Percentiles rank a stretch among this genome's conserved stretches.
These are phyloP conservation scores for Aaosphaeria arxii DNA, from an alignment of 2,329 filamentous ascomycete species.

Conservation along the genomic window DNA sequence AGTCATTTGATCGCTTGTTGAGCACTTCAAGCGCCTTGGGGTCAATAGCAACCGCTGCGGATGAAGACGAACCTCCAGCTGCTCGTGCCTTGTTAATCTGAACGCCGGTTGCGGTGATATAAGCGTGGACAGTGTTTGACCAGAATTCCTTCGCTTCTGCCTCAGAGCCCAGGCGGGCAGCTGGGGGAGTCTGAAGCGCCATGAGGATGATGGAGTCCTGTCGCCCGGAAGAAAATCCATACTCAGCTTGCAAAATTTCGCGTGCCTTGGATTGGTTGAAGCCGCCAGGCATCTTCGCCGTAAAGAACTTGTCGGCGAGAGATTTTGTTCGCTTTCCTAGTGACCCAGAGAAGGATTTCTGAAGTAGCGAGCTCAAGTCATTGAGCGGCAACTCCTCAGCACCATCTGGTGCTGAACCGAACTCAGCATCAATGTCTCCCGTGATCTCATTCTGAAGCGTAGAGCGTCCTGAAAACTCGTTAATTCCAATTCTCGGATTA, in stretches of 20 bases:
- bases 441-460: constrained; percentile 47
- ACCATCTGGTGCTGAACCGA: constrained; percentile 40
- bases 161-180: constrained; percentile 7
- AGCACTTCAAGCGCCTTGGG: constrained; percentile 10
- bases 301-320: constrained; percentile 9
- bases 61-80: constrained; percentile 3
- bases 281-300: constrained; percentile 11
- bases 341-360: constrained; percentile 25
- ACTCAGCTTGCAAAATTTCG: constrained; percentile 6
- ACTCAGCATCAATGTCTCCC: constrained; percentile 42
- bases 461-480: constrained; percentile 26
- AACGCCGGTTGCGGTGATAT: constrained; percentile 7
- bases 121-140: constrained; percentile 4
- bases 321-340: constrained; percentile 25
- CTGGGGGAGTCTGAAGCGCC: constrained; percentile 7
- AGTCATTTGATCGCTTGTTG: constrained; percentile 8
- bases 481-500: no score
- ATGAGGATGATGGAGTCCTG: constrained; percentile 12
- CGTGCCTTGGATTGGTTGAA: constrained; percentile 6
- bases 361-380: constrained; percentile 28
- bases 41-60: constrained; percentile 8
- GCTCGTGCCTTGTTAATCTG: constrained; percentile 4
- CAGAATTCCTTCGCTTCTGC: constrained; percentile 9
- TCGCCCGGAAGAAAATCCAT: constrained; percentile 7
- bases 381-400: constrained; percentile 38